Evolutionary conservation across 2,329 filamentous ascomycete species (phyloP).

Genomic region (Colletotrichum euphorbiae): DNA sequence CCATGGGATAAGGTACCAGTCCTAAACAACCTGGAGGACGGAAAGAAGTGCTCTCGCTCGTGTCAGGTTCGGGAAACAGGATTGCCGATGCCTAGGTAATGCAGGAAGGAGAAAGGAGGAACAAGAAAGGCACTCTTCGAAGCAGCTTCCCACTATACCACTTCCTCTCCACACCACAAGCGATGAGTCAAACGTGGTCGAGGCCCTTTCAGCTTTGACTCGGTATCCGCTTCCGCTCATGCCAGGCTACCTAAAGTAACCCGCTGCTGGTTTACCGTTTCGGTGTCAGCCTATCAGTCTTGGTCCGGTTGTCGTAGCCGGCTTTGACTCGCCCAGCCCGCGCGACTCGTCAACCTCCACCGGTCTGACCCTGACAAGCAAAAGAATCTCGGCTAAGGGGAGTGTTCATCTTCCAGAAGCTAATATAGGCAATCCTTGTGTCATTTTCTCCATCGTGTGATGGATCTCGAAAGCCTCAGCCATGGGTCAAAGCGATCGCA

Average conservation of each 20-base stretch:
- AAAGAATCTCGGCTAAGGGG: background rate
- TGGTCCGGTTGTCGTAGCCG: background rate
- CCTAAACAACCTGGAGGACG: too few species aligned
- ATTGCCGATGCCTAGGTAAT: too few species aligned
- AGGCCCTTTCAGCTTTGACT: background rate
- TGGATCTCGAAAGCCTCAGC: constrained; percentile 5
- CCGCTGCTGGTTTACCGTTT: background rate
- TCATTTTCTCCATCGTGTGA: constrained; percentile 6
- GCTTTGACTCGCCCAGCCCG: background rate
- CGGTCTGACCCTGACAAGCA: background rate
- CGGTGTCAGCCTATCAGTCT: background rate
- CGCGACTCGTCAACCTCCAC: background rate
- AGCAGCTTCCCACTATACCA: too few species aligned
- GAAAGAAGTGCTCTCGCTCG: too few species aligned
- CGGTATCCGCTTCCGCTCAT: background rate
- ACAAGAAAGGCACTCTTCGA: too few species aligned
- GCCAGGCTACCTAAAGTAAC: background rate
- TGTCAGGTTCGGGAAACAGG: too few species aligned
- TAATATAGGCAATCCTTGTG: background rate
- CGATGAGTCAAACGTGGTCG: background rate
- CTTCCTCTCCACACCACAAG: background rate
- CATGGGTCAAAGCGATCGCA: constrained; percentile 10
- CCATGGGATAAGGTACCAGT: too few species aligned
- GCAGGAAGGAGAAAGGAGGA: too few species aligned
- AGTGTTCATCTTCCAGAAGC: background rate